Evolutionary conservation across 2,329 filamentous ascomycete species (phyloP).

Genomic region (Cyphellophora europaea): DNA sequence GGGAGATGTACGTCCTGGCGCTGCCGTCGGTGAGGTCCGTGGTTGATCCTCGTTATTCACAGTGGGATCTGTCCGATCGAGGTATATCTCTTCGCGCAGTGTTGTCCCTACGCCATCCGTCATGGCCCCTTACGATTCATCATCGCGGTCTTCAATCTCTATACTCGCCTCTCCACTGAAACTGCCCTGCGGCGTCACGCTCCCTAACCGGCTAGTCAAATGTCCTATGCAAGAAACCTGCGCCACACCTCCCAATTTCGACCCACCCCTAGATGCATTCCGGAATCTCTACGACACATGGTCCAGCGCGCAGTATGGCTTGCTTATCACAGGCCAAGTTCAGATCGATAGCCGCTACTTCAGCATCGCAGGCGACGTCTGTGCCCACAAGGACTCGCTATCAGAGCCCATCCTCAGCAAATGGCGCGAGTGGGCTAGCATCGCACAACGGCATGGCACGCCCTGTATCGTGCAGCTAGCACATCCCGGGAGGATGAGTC

Average conservation of each 20-base stretch:
- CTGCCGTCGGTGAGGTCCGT: too few species aligned
- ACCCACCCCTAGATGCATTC: conserved; percentile 6
- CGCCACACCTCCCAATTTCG: conserved; percentile 4
- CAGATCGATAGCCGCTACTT: conserved; percentile 37
- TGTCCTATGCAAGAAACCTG: conserved; percentile 12
- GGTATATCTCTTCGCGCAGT: too few species aligned
- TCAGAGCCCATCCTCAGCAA: conserved; percentile 18
- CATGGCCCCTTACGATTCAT: too few species aligned
- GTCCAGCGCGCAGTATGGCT: conserved; percentile 5
- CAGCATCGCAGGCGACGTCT: conserved; percentile 23
- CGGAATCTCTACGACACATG: conserved; percentile 4
- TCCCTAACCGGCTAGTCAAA: conserved; percentile 47
- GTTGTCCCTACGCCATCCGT: too few species aligned
- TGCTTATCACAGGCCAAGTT: conserved; percentile 25
- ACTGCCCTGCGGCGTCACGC: conserved; percentile 45
- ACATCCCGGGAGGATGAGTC: conserved; percentile 36
- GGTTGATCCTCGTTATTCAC: too few species aligned
- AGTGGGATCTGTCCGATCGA: too few species aligned
- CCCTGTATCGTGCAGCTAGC: conserved; percentile 35
- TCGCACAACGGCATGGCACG: conserved; percentile 30
- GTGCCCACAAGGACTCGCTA: conserved; percentile 17
- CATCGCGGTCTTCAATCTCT: not conserved
- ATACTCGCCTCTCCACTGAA: conserved; percentile 18
- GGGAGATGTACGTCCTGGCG: too few species aligned
- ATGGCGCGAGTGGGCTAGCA: conserved; percentile 25